Evolutionary conservation across 208 protist species (phyloP).

Genomic region (Leishmania tropica): DNA sequence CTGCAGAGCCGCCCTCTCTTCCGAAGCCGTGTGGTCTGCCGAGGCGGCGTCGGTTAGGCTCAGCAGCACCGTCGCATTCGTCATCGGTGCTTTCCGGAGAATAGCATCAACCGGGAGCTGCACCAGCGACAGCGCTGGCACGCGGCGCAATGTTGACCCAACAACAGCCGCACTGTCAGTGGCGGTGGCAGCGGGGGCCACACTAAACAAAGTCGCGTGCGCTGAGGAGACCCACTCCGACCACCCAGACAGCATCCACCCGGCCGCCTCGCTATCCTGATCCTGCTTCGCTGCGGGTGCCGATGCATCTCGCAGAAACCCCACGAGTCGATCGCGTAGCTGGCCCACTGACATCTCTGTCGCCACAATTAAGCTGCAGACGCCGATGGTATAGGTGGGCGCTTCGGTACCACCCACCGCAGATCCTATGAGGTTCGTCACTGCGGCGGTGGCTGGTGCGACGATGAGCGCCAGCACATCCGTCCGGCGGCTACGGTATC

Average conservation of each 20-base stretch:
- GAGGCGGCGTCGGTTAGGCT: neutral
- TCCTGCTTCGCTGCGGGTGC: neutral
- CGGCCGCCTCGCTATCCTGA: neutral
- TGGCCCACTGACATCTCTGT: constrained; percentile 65
- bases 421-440: neutral
- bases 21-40: neutral
- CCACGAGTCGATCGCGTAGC: constrained; percentile 54
- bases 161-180: neutral
- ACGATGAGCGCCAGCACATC: constrained; percentile 30
- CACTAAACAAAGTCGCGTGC: neutral
- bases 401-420: neutral
- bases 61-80: constrained; percentile 23
- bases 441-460: neutral
- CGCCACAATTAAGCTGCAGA: constrained; percentile 54
- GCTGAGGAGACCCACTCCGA: constrained; percentile 13
- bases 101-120: constrained; percentile 10
- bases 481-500: constrained; percentile 51
- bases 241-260: neutral
- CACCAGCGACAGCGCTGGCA: constrained; percentile 11
- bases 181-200: neutral
- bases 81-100: constrained; percentile 18
- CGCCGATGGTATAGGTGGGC: constrained; percentile 10
- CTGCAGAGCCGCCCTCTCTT: neutral
- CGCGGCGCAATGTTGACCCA: neutral
- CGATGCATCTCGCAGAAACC: constrained; percentile 9